A percentile compares a stretch with the other conserved stretches of the same genome.
phyloP scores from a whole-genome alignment of 2,329 filamentous ascomycete genomes.

The Xylariaceae sp. region DNA sequence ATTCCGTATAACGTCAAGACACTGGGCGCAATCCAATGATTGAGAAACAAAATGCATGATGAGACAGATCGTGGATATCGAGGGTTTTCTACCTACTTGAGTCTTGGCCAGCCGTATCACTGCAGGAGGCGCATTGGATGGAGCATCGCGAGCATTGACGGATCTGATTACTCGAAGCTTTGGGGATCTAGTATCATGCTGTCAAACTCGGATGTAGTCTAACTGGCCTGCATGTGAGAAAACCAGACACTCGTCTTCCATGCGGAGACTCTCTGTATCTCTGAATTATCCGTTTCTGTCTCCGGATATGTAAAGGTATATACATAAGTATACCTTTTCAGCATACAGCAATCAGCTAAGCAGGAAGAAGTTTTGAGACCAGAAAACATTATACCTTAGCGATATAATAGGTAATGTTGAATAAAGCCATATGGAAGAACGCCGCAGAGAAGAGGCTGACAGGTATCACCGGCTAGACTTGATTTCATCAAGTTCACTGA shows the following conservation, averaged over 20 bases:
- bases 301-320: background rate
- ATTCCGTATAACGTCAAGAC: background rate
- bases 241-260: background rate
- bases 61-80: background rate
- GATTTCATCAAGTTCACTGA: constrained; percentile 57
- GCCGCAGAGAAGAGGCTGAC: background rate
- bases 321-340: background rate
- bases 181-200: constrained; percentile 4
- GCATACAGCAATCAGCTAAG: constrained; percentile 2
- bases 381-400: background rate
- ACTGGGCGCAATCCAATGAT: too few species aligned
- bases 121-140: background rate
- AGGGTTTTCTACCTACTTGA: background rate
- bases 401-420: background rate
- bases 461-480: constrained; percentile 19
- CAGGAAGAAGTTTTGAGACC: background rate
- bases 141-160: background rate
- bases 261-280: background rate
- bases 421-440: background rate
- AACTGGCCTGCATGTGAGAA: background rate
- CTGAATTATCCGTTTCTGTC: background rate
- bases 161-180: background rate
- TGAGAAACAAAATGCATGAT: background rate
- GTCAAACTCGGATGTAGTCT: background rate
- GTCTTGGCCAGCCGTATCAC: background rate